A percentile compares a stretch with the other conserved stretches of the same genome.
These are phyloP conservation scores for Selaginella moellendorffii DNA, from an alignment of 75 land plant species.

Conservation along the genomic window DNA sequence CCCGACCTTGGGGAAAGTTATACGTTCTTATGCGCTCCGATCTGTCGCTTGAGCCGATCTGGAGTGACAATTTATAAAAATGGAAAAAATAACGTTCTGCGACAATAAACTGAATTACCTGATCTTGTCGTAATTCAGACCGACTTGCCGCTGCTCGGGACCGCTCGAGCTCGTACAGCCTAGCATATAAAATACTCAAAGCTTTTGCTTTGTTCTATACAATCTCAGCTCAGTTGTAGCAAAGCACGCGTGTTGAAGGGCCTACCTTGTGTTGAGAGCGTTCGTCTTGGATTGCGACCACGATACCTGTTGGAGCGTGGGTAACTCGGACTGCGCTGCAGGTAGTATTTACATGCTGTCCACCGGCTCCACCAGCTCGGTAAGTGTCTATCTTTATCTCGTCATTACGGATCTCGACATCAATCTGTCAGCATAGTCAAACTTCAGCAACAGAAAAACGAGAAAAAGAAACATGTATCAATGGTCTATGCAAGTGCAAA, in stretches of 20 bases:
- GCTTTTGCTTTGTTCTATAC: slow-evolving; percentile 92
- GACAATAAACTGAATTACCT: no score
- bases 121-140: slow-evolving; percentile 68
- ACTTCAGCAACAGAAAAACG: no score
- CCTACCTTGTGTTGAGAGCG: slow-evolving; percentile 85
- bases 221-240: no score
- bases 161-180: slow-evolving; percentile 76
- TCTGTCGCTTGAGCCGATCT: no score
- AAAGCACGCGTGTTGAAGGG: no score
- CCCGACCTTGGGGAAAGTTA: no score
- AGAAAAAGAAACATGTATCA: no score
- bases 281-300: slow-evolving; percentile 80
- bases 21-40: no score
- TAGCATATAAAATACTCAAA: slow-evolving; percentile 68
- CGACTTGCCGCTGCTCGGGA: slow-evolving; percentile 37
- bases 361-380: slow-evolving; percentile 89
- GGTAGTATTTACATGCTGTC: slow-evolving; percentile 90
- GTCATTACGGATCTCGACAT: slow-evolving; percentile 76
- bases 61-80: no score
- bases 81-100: no score
- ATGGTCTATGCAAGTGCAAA: no score
- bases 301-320: slow-evolving; percentile 66
- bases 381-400: slow-evolving; percentile 83
- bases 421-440: no score
- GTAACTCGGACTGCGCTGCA: slow-evolving; percentile 88